phyloP scores from a whole-genome alignment of 352 stramenopile species.

The Pythium folliculosum region DNA sequence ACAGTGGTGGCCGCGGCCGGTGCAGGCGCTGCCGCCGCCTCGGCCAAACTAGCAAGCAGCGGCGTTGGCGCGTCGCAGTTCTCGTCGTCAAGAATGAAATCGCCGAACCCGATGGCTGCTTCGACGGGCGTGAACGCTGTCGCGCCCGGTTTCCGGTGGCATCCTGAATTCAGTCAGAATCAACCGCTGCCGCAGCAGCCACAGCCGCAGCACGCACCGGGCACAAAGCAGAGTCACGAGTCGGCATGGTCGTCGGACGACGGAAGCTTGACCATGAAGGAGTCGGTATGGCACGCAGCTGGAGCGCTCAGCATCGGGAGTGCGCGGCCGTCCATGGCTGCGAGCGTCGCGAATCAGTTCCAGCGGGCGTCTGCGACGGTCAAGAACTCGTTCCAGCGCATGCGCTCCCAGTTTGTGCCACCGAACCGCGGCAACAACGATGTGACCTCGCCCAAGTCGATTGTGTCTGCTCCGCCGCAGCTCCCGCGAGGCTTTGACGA shows the following conservation, averaged over 20 bases:
- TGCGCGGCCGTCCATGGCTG: constrained; percentile 14
- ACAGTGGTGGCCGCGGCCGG: neutral
- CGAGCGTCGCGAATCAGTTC: constrained; percentile 34
- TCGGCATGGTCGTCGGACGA: constrained; percentile 25
- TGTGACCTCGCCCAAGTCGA: constrained; percentile 49
- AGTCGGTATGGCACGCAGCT: constrained; percentile 36
- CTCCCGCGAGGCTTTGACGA: constrained; percentile 48
- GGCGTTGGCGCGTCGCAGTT: constrained; percentile 8
- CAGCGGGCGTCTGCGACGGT: constrained; percentile 45
- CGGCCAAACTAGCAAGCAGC: constrained; percentile 12
- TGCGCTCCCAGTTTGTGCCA: constrained; percentile 28
- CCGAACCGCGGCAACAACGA: constrained; percentile 14
- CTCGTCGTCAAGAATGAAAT: neutral
- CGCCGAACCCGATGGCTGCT: constrained; percentile 4
- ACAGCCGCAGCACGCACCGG: constrained; percentile 12
- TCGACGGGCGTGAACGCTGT: constrained; percentile 15
- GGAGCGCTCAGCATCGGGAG: constrained; percentile 22
- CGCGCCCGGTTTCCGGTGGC: constrained; percentile 22
- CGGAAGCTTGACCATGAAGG: constrained; percentile 35
- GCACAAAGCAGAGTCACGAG: constrained; percentile 16
- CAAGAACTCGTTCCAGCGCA: constrained; percentile 39
- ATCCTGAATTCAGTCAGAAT: constrained; percentile 24
- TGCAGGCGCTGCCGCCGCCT: neutral
- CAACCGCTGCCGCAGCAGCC: constrained; percentile 26
- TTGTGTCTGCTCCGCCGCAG: constrained; percentile 37